Conservation (phyloP, 176 grass and related monocot species). For the Musa schizocarpa region DNA sequence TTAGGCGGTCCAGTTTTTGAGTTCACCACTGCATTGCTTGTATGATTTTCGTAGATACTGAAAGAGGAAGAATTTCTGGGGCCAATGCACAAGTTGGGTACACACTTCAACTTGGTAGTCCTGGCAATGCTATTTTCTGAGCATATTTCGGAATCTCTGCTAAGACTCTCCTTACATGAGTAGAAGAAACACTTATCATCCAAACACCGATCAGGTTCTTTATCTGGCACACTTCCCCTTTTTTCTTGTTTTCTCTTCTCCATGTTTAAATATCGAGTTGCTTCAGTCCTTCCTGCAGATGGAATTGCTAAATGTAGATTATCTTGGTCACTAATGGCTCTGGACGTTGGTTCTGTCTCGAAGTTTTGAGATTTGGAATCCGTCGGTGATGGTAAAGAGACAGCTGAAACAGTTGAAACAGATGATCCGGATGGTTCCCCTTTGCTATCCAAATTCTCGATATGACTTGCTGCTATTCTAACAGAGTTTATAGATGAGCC, state of each 20-base stretch:
- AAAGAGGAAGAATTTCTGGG: slow-evolving; percentile 52
- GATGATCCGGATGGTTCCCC: slow-evolving; percentile 43
- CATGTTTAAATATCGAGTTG: slow-evolving; percentile 24
- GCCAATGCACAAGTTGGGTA: slow-evolving; percentile 53
- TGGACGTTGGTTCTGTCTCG: slow-evolving; percentile 5
- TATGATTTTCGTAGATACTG: slow-evolving; percentile 42
- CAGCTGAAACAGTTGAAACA: slow-evolving; percentile 47
- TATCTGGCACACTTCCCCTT: slow-evolving; percentile 9
- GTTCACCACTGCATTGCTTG: slow-evolving; percentile 27
- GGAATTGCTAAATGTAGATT: slow-evolving; percentile 13
- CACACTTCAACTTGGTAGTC: slow-evolving; percentile 33
- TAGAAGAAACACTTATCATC: slow-evolving; percentile 39
- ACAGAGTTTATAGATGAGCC: slow-evolving; percentile 28
- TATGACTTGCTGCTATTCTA: slow-evolving; percentile 46
- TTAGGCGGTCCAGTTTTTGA: slow-evolving; percentile 30
- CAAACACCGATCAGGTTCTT: slow-evolving; percentile 26
- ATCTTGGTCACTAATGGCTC: not conserved
- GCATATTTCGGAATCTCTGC: slow-evolving; percentile 34
- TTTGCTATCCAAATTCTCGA: slow-evolving; percentile 34
- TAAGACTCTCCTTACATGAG: slow-evolving; percentile 59
- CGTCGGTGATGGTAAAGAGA: slow-evolving; percentile 13
- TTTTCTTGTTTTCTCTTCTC: slow-evolving; percentile 26
- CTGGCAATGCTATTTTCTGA: slow-evolving; percentile 18
- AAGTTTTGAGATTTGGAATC: slow-evolving; percentile 25
- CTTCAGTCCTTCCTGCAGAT: slow-evolving; percentile 22